A percentile compares a stretch with the other conserved stretches of the same genome.
phyloP scores from a whole-genome alignment of 2,329 filamentous ascomycete genomes.

The Teratosphaeria epicoccoides region DNA sequence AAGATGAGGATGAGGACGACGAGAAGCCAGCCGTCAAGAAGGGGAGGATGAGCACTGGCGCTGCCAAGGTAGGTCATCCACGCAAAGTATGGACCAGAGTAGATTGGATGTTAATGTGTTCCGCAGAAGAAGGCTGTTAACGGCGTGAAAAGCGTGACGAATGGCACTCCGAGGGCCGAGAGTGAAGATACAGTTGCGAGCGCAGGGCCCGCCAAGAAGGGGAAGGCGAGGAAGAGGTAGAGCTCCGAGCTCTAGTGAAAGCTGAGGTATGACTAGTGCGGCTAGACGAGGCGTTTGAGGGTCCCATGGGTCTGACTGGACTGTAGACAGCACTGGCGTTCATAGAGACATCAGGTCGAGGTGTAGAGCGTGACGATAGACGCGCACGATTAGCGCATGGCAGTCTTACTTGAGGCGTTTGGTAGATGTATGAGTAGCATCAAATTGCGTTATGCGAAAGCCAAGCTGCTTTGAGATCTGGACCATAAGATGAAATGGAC shows the following conservation, averaged over 20 bases:
- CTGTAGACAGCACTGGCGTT: neutral
- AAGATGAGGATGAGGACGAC: constrained; percentile 74
- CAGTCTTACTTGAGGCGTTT: neutral
- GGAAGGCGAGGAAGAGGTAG: constrained; percentile 19
- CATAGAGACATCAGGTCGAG: neutral
- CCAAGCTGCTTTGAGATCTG: too few species aligned
- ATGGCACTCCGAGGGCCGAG: constrained; percentile 70
- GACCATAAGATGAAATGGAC: too few species aligned
- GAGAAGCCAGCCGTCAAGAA: constrained; percentile 85
- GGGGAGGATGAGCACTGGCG: constrained; percentile 57
- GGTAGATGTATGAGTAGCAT: neutral
- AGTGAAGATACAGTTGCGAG: constrained; percentile 73
- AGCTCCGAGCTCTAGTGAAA: neutral
- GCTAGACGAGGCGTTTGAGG: neutral
- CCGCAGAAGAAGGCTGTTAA: constrained; percentile 85
- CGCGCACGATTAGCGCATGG: neutral
- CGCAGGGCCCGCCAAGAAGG: constrained; percentile 36
- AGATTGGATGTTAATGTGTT: constrained; percentile 5
- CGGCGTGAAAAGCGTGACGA: constrained; percentile 71
- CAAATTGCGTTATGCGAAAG: neutral
- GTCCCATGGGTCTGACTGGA: neutral
- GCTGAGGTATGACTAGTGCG: neutral
- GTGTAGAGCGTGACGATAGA: neutral
- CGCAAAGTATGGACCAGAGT: neutral
- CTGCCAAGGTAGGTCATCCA: constrained; percentile 58